Evolutionary conservation across 2,329 filamentous ascomycete genomes (phyloP), one percentile per base, ranked within the genome.

Genomic region (Penicillium crustosum): DNA sequence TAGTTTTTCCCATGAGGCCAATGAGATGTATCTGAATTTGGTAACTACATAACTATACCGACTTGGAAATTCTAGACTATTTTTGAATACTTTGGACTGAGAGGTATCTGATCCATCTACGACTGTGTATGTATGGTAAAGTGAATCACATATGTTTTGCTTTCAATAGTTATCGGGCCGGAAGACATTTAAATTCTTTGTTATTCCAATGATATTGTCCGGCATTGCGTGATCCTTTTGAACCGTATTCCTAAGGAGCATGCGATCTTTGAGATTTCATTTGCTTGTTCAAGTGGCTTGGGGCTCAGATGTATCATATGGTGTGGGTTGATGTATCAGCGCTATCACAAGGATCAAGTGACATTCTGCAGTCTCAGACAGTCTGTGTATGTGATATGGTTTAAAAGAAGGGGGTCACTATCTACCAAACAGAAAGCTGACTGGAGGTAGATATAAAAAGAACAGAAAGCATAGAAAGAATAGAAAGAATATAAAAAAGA

Each of bases 1-100:
- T 47, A 38, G 29, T 49, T 43, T 62, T 52, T 0, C 12, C 27
- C 33, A 39, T 48, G 50, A 47, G 39, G 42, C 39, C 44, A 48
- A 54, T 49, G 33, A 33, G 25, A 56, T 44, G 8, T 31, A 29
- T 48, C 27, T 51, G 39, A 51, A 33, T 23, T 43, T 43, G 43
- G 33, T 19, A 41, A 41, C 33, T 12, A 19, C 21, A 27, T 19
- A 35, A 41, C 33, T 12, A 19, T n/a, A 35, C 21, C 6, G 10
- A 23, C 10, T 35, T 49, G 10, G 9, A 25, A n/a, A 49, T 25
- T n/a, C 45, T 36, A 25, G 1, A 44, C 17, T n/a, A n/a, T 27
- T 27, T 43, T 12, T 19, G 42, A 13, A 12, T 31, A 45, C 6
- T 21, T 31, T 31, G n/a, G 8, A 25, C 21, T 4, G 8, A 27